A percentile compares a stretch with the other conserved stretches of the same genome.
Evolutionary conservation across 495 filamentous ascomycete species (phyloP).

Genomic region (Penicillium ucsense): DNA sequence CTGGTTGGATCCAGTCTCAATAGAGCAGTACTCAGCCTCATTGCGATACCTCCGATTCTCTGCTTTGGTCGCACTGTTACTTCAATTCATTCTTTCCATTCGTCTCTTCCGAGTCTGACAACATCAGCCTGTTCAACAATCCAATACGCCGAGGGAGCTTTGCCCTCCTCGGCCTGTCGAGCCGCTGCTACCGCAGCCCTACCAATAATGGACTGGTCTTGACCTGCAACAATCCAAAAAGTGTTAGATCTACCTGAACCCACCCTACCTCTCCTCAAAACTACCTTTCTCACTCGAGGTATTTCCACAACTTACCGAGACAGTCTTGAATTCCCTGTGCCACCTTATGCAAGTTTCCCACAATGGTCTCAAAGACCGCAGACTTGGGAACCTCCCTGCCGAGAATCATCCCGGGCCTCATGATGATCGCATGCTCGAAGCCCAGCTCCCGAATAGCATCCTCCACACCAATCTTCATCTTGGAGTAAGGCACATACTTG

Average conservation of each 20-base stretch:
- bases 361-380: constrained; percentile 17
- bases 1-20: too few relatives aligned
- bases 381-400: constrained; percentile 23
- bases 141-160: constrained; percentile 28
- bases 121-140: constrained; percentile 26
- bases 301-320: constrained; percentile 16
- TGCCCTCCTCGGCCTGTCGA: constrained; percentile 21
- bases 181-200: constrained; percentile 29
- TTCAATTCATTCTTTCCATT: constrained; percentile 21
- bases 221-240: constrained; percentile 10
- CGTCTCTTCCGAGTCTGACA: constrained; percentile 22
- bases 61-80: too few relatives aligned
- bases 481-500: constrained; percentile 22
- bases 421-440: constrained; percentile 29
- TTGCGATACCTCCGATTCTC: too few relatives aligned
- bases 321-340: constrained; percentile 22
- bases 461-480: constrained; percentile 33
- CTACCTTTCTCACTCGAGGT: neutral
- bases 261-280: too few relatives aligned
- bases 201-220: constrained; percentile 26
- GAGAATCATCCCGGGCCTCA: constrained; percentile 31
- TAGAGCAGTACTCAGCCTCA: too few relatives aligned
- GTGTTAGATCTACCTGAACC: neutral
- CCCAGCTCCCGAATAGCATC: constrained; percentile 28
- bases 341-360: constrained; percentile 18